Base-by-base conservation (phyloP, 495 filamentous ascomycete genomes). In the Aspergillus carlsbadensis region DNA sequence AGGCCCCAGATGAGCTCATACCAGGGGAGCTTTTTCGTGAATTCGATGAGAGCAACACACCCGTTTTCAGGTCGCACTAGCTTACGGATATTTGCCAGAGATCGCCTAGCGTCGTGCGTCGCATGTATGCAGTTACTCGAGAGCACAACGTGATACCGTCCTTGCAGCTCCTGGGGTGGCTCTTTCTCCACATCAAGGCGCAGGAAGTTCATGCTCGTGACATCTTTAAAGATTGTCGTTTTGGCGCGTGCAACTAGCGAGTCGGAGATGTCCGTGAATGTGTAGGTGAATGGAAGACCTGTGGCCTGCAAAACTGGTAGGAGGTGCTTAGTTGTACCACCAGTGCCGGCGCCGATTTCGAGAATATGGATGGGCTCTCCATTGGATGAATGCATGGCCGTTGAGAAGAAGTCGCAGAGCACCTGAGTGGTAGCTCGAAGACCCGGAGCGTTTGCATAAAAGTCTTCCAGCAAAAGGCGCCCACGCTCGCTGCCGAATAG, bases 81-180 rank as follows among this genome's bases (percentile, higher is more conserved):
- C 15, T 61, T 56, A 4, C 55, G 68, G 18, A 75, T 67, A 35
- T 72, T 61, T 3, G 26, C 1, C 56, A 43, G 0, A 70, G 66
- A 1, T 24, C 45, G 0, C 17, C 21, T 7, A 79, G 48, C n/a
- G 17, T 45, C 63, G 13, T 66, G 70, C 0, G 80, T 83, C 0
- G 78, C 77, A 31, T 83, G 79, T 0, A 83, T 56, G 6, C 58
- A 63, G 39, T 80, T 80, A 31, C 61, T 78, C 1, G 72, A 68
- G 1, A 83, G 34, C 18, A 80, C 56, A 6, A 81, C 54, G 47
- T 81, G 70, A 31, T 78, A 70, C 7, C 42, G 62, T 10, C 57
- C 52, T 0, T 65, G 44, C 5, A 73, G 62, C 6, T 60, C 63
- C 0, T 65, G 58, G 0, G 63, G 64, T n/a, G n/a, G n/a, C 6